These are phyloP conservation scores for Tricholoma sp. DNA, from an alignment of 768 basidiomycete genomes.

Conservation along the genomic window DNA sequence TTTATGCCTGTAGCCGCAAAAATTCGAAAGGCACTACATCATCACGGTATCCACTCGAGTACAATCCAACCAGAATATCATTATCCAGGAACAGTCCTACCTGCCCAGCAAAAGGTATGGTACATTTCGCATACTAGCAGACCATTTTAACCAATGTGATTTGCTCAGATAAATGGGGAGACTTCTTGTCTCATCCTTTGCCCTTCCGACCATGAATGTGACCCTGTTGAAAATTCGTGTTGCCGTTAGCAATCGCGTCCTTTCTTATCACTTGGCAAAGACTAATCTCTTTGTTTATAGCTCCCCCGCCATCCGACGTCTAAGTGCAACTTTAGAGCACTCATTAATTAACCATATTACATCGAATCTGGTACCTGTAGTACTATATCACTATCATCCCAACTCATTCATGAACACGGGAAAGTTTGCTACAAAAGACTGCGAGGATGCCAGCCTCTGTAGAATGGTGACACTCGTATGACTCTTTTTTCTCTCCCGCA, in stretches of 20 bases:
- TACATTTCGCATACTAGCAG: not conserved
- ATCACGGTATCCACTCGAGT: constrained; percentile 90
- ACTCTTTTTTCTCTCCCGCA: constrained; percentile 47
- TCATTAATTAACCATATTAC: not conserved
- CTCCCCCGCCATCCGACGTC: constrained; percentile 44
- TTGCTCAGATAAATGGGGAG: constrained; percentile 40
- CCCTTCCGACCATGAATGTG: constrained; percentile 62
- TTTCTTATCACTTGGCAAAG: not conserved
- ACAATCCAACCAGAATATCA: constrained; percentile 92
- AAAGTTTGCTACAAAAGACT: constrained; percentile 69
- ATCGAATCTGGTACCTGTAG: not conserved
- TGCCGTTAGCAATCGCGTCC: constrained; percentile 56
- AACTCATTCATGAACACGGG: constrained; percentile 53
- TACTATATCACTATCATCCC: constrained; percentile 14
- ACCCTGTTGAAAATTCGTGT: constrained; percentile 67
- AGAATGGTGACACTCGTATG: constrained; percentile 47
- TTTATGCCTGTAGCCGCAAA: constrained; percentile 88
- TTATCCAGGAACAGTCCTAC: constrained; percentile 27
- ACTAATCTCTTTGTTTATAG: constrained; percentile 21
- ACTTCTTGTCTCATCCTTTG: constrained; percentile 70
- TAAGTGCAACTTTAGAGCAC: constrained; percentile 5
- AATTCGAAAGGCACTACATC: constrained; percentile 80
- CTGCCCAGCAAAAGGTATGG: constrained; percentile 44
- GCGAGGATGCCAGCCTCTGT: constrained; percentile 56
- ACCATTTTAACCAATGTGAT: constrained; percentile 4